Evolutionary conservation across 2,329 filamentous ascomycete genomes (phyloP).

Genomic region (Cordyceps sp.): DNA sequence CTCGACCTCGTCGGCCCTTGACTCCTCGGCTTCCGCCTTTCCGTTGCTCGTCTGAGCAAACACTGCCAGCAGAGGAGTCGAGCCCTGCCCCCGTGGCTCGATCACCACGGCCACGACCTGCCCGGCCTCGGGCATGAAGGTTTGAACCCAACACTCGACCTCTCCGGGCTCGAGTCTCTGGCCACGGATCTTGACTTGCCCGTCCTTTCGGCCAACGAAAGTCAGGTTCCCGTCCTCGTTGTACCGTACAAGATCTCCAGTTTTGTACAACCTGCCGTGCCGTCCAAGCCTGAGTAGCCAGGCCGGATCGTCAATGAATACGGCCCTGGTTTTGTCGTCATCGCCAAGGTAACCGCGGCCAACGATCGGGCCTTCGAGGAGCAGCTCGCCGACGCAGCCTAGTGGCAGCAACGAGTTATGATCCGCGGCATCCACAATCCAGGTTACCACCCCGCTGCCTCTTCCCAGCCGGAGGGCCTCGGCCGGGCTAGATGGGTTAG

Average conservation of each 20-base stretch:
- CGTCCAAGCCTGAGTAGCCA: conserved; percentile 4
- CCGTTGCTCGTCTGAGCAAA: conserved; percentile 2
- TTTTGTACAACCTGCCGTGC: conserved; percentile 20
- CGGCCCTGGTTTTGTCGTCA: conserved; percentile 6
- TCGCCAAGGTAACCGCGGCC: conserved; percentile 7
- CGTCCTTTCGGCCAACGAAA: conserved; percentile 14
- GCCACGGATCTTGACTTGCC: conserved; percentile 37
- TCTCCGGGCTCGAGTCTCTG: conserved; percentile 28
- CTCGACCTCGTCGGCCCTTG: conserved; percentile 1
- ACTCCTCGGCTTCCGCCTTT: not conserved
- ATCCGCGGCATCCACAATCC: conserved; percentile 6
- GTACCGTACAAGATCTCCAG: conserved; percentile 28
- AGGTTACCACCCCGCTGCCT: conserved; percentile 2
- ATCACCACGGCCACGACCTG: conserved; percentile 4
- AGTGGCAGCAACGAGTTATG: conserved; percentile 4
- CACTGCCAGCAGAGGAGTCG: conserved; percentile 4
- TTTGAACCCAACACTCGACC: conserved; percentile 5
- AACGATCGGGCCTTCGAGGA: conserved; percentile 7
- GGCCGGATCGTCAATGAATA: conserved; percentile 6
- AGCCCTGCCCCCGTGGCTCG: conserved; percentile 1
- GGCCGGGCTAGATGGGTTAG: not conserved
- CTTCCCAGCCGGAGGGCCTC: conserved; percentile 2
- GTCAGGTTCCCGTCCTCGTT: conserved; percentile 15
- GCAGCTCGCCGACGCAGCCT: conserved; percentile 5
- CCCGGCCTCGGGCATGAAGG: not conserved